Evolutionary conservation across 768 basidiomycete genomes (phyloP).

Genomic region (Termitomyces eurrhizus): DNA sequence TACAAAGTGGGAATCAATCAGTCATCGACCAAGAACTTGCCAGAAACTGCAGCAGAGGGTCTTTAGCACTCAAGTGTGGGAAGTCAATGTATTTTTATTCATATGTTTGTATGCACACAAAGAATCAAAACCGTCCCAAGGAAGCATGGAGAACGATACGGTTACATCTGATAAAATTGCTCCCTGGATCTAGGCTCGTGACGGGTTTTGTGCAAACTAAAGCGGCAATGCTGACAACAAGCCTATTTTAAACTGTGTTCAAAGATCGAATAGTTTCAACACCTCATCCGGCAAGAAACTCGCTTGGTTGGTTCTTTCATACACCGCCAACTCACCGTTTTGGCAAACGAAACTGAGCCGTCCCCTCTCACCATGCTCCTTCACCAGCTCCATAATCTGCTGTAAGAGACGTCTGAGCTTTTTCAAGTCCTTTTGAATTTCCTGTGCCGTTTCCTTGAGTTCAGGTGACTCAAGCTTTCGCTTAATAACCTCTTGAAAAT

Average conservation of each 20-base stretch:
- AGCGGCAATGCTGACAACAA: neutral
- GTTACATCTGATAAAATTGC: neutral
- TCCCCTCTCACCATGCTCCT: conserved; percentile 48
- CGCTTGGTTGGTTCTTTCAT: conserved; percentile 38
- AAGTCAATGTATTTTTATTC: neutral
- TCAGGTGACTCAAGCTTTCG: conserved; percentile 36
- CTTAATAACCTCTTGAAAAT: conserved; percentile 48
- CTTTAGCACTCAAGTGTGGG: neutral
- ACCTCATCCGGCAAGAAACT: conserved; percentile 44
- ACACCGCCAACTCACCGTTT: conserved; percentile 43
- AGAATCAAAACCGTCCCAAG: neutral
- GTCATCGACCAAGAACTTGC: no score
- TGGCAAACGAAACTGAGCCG: conserved; percentile 54
- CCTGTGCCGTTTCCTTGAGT: conserved; percentile 25
- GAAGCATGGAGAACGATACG: neutral
- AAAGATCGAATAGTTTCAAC: conserved; percentile 29
- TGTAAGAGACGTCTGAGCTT: conserved; percentile 36
- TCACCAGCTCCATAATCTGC: conserved; percentile 44
- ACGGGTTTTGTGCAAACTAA: neutral
- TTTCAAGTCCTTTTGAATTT: conserved; percentile 31
- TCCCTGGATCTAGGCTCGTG: neutral
- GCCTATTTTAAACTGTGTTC: neutral
- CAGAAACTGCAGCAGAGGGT: neutral
- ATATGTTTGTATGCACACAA: neutral
- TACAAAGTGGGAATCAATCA: no score